Base-by-base conservation (phyloP, 139 green algal genomes). In the Mychonastes homosphaera region DNA sequence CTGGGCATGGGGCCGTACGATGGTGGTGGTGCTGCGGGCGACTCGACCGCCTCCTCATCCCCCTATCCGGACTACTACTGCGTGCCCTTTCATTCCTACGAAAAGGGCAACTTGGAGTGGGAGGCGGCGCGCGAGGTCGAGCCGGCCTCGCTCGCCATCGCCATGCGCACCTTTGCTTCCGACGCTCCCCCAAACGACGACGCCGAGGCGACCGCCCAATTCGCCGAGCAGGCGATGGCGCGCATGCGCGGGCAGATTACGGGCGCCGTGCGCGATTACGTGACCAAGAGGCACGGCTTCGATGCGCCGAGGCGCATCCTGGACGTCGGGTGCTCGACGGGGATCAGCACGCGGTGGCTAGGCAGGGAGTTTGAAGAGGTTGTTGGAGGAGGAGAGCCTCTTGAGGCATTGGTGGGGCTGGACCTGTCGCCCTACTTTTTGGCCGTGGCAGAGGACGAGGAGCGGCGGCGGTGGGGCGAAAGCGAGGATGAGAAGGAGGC, bases 371-470 rank as follows among this genome's bases (percentile, higher is more conserved):
- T 69, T 29, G 78, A 80, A 2, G 29, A 68, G 10, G 77, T 60
- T 29, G 44, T 51, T 7, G 13, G 18, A 41, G 43, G 27, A 67
- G 36, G 10, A 44, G 12, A 10, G 36, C 36, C 10, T 44, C 10
- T 44, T 29, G 3, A 74, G 1, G 23, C 53, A 10, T 53, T 88
- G 23, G 84, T 66, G 13, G 82, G 88, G 3, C 41, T 94, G 32
- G 87, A 95, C 65, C 61, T 89, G 16, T 89, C 76, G 0, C 79
- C 89, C 7, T 82, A 95, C 77, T 86, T 96, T 50, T 64, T 96
- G 33, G 78, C 87, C 0, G 89, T 96, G 16, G 89, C 86, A 0
- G 76, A 92, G 70, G 66, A 77, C 23, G 53, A 77, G 18, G 73
- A 87, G 53, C 40, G 76, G 70, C 70, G 35, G 18, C 33, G 48